Evolutionary conservation across 345 rosid genomes (phyloP).

Genomic region (Combretum micranthum): DNA sequence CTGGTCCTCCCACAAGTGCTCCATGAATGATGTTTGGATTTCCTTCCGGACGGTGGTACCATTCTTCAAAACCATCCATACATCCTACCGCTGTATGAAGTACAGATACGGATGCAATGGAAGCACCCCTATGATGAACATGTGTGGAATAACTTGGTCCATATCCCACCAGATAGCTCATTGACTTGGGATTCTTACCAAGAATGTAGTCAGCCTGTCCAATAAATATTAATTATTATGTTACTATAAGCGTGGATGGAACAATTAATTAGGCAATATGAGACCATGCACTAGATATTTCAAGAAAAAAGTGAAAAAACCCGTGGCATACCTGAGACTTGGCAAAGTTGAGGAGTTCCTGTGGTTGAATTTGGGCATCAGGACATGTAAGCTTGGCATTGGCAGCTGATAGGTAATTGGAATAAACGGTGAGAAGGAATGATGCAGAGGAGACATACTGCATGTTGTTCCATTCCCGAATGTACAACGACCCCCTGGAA

Average conservation of each 20-base stretch:
- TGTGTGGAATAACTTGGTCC: conserved; percentile 55
- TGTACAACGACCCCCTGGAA: conserved; percentile 65
- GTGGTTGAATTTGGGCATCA: conserved; percentile 43
- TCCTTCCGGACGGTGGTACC: conserved; percentile 37
- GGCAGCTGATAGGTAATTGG: conserved; percentile 52
- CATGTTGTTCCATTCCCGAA: conserved; percentile 81
- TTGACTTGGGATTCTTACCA: conserved; percentile 61
- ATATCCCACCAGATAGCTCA: conserved; percentile 71
- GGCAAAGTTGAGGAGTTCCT: conserved; percentile 51
- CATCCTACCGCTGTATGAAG: conserved; percentile 34
- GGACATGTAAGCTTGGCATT: conserved; percentile 64
- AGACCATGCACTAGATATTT: too few species aligned
- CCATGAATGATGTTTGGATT: conserved; percentile 50
- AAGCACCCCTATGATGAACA: conserved; percentile 78
- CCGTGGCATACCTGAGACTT: conserved; percentile 48
- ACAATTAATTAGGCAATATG: too few species aligned
- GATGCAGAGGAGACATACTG: conserved; percentile 77
- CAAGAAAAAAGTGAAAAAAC: background rate
- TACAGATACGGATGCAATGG: conserved; percentile 35
- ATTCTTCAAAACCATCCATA: conserved; percentile 47
- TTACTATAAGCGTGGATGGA: too few species aligned
- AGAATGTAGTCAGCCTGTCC: conserved; percentile 65
- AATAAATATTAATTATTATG: background rate
- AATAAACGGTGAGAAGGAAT: conserved; percentile 57
- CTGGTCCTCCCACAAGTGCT: conserved; percentile 63